Conservation (phyloP, 148 eudicot species). For the Rhododendron henanense region DNA sequence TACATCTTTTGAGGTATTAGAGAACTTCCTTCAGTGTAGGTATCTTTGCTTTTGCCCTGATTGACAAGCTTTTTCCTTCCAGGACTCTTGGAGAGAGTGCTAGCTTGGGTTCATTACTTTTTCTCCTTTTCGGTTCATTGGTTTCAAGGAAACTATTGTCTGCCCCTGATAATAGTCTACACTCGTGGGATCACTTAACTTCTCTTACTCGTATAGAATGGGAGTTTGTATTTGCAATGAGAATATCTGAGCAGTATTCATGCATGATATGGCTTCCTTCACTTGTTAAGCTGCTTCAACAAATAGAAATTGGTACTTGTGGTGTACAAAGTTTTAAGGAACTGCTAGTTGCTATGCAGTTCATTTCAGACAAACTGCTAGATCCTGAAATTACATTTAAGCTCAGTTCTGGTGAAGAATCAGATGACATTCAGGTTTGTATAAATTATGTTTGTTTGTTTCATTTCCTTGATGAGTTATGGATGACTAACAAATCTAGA, state of each 20-base stretch:
- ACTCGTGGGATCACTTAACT: slow-evolving; percentile 30
- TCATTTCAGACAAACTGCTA: slow-evolving; percentile 57
- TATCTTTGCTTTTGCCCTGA: slow-evolving; percentile 3
- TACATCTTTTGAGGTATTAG: slow-evolving; percentile 60
- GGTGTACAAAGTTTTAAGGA: slow-evolving; percentile 36
- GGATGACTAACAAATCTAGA: background rate
- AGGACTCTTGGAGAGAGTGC: slow-evolving; percentile 72
- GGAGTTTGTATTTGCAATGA: slow-evolving; percentile 72
- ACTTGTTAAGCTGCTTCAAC: slow-evolving; percentile 54
- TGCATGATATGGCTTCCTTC: slow-evolving; percentile 89
- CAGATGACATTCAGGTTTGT: slow-evolving; percentile 54
- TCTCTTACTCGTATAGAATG: slow-evolving; percentile 45
- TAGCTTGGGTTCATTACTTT: slow-evolving; percentile 69
- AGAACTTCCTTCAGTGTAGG: background rate
- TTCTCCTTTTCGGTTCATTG: slow-evolving; percentile 77
- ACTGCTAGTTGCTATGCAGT: slow-evolving; percentile 55
- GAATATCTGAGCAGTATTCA: slow-evolving; percentile 67
- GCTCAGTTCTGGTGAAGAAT: slow-evolving; percentile 54
- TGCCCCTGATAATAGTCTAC: slow-evolving; percentile 19
- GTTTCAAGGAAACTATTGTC: slow-evolving; percentile 36
- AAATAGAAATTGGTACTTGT: slow-evolving; percentile 32
- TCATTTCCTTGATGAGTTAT: background rate
- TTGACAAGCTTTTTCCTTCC: slow-evolving; percentile 18
- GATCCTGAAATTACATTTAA: slow-evolving; percentile 82
- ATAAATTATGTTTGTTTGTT: background rate